Base-by-base conservation (phyloP, 192 early-diverging fungal genomes). In the Podila minutissima region DNA sequence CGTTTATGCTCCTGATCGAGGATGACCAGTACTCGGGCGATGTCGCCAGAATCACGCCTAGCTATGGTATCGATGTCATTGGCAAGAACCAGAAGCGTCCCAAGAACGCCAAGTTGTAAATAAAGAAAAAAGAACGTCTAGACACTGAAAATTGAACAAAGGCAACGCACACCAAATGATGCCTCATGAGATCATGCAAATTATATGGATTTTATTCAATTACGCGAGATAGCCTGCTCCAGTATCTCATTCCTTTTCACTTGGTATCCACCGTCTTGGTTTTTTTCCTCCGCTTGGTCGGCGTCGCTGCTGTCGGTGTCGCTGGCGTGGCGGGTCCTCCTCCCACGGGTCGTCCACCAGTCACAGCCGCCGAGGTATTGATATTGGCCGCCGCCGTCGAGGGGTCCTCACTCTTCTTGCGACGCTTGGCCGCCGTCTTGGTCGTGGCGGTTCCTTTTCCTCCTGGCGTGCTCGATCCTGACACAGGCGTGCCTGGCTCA, bases 1-100 rank as follows among this genome's bases (percentile, higher is more conserved):
- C 88, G 71, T 88, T 90, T 66, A 70, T 92, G 67, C 38, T 85
- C 22, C 82, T 88, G 62, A 89, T 92, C 22, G 86, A 91, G 73
- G 90, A 91, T 60, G 87, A 91, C 46, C 46, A 59, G 0, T 82
- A 85, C 65, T 83, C 67, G 5, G 90, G 88, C 41, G 88, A 91
- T 58, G 82, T 83, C 20, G 77, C 77, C 19, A 12, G 53, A 20
- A 55, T 55, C 53, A 55, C 53, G 2, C 53, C 53, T 10, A 55
- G 11, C 53, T 55, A 55, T 55, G 53, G 53, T 10, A 55, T 55
- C 22, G 53, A 55, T 24, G 53, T 55, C 53, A 55, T 55, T 55
- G 53, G 53, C 22, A 55, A 26, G 24, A 55, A 55, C 24, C 53
- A 55, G 53, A 55, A 55, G n/a, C 53, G 53, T 5, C 53, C 53